These are phyloP conservation scores for Remersonia thermophila DNA, from an alignment of 2,329 filamentous ascomycete species.

Conservation along the genomic window DNA sequence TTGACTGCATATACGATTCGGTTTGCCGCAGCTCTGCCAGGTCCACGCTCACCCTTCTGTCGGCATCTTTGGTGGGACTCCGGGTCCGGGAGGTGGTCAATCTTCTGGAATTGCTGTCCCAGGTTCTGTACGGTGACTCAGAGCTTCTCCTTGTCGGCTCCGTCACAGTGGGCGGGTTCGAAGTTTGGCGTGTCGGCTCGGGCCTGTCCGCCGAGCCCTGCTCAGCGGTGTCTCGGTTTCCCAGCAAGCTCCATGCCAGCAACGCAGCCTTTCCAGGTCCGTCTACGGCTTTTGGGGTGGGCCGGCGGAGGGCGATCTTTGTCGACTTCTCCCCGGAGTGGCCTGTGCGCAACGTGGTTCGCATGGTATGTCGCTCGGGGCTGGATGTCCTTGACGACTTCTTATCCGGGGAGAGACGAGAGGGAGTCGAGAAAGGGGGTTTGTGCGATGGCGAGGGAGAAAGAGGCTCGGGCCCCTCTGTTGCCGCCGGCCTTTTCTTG, in stretches of 20 bases:
- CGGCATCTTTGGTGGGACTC: slow-evolving; percentile 18
- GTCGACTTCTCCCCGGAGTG: slow-evolving; percentile 31
- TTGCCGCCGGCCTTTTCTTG: slow-evolving; percentile 30
- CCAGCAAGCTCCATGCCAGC: slow-evolving; percentile 45
- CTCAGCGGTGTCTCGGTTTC: slow-evolving; percentile 24
- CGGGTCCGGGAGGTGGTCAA: slow-evolving; percentile 31
- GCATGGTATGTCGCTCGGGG: slow-evolving; percentile 49
- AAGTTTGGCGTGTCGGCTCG: slow-evolving; percentile 3
- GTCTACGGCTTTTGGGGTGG: slow-evolving; percentile 32
- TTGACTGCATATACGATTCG: slow-evolving; percentile 27
- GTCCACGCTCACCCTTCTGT: slow-evolving; percentile 20
- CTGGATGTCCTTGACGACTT: slow-evolving; percentile 37
- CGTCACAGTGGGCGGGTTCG: slow-evolving; percentile 9
- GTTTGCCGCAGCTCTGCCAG: slow-evolving; percentile 24
- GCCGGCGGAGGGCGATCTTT: slow-evolving; percentile 27
- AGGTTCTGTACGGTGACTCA: slow-evolving; percentile 26
- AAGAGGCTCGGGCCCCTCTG: slow-evolving; percentile 9
- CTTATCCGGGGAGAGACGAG: slow-evolving; percentile 23
- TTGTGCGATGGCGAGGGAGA: slow-evolving; percentile 16
- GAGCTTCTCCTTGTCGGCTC: slow-evolving; percentile 21
- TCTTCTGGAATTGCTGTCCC: slow-evolving; percentile 44
- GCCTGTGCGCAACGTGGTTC: slow-evolving; percentile 45
- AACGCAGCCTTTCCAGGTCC: slow-evolving; percentile 49
- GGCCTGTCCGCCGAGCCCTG: slow-evolving; percentile 12
- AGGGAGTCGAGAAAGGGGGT: slow-evolving; percentile 21